phyloP scores from a whole-genome alignment of 129 eudicot species.

The Sambucus nigra region DNA sequence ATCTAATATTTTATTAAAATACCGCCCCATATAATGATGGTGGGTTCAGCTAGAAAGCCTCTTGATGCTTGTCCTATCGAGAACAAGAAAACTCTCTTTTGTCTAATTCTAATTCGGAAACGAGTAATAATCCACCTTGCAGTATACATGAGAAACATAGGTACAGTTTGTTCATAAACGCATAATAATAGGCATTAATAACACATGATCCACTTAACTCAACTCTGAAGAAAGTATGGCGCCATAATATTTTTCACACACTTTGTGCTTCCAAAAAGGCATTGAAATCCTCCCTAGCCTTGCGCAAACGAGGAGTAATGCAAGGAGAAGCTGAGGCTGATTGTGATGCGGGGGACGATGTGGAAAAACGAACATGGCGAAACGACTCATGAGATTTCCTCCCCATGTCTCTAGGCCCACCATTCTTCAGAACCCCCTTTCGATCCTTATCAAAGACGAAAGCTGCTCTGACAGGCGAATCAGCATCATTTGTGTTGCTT shows the following conservation, averaged over 20 bases:
- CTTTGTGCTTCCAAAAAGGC: slow-evolving; percentile 71
- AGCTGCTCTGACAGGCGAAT: slow-evolving; percentile 59
- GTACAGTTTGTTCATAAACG: too few relatives aligned
- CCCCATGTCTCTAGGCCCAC: slow-evolving; percentile 9
- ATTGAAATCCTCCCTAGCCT: slow-evolving; percentile 56
- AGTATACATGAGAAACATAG: too few relatives aligned
- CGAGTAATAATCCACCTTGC: too few relatives aligned
- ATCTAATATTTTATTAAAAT: too few relatives aligned
- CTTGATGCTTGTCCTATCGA: too few relatives aligned
- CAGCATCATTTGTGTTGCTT: slow-evolving; percentile 46
- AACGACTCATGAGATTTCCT: slow-evolving; percentile 34
- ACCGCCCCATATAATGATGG: too few relatives aligned
- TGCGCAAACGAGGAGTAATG: slow-evolving; percentile 37
- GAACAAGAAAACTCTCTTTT: too few relatives aligned
- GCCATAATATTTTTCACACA: slow-evolving; percentile 25
- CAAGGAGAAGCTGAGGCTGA: slow-evolving; percentile 35
- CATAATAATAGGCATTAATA: too few relatives aligned
- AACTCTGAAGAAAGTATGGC: too few relatives aligned
- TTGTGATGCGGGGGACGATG: slow-evolving; percentile 31
- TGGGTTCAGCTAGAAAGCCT: too few relatives aligned
- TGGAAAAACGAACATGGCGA: slow-evolving; percentile 59
- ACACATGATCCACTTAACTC: too few relatives aligned
- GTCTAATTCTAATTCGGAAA: too few relatives aligned
- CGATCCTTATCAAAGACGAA: slow-evolving; percentile 69
- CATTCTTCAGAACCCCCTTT: slow-evolving; percentile 44